These are phyloP conservation scores for Candida mesenterica DNA, from an alignment of 1,139 yeast genomes.

Conservation along the genomic window DNA sequence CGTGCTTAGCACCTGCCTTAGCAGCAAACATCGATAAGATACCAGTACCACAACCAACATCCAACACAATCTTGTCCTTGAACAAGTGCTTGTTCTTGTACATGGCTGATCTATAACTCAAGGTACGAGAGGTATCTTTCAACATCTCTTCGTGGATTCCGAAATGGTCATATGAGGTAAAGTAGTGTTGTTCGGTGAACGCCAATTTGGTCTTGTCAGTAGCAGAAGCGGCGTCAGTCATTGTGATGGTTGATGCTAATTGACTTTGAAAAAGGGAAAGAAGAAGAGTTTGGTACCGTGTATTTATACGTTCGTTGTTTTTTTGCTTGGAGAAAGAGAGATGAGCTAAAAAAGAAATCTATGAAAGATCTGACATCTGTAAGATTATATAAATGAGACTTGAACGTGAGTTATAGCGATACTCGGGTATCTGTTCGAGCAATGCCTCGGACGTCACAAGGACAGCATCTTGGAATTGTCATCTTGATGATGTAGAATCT, in stretches of 20 bases:
- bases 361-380: background rate
- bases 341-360: background rate
- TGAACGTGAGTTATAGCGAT: no score
- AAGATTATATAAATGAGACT: no score
- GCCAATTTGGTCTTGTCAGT: constrained; percentile 56
- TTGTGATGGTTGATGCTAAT: no score
- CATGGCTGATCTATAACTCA: constrained; percentile 90
- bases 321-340: background rate
- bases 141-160: constrained; percentile 99
- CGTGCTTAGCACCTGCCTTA: constrained; percentile 95
- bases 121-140: constrained; percentile 90
- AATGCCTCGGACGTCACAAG: no score
- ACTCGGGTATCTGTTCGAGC: no score
- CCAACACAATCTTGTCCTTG: constrained; percentile 92
- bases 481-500: no score
- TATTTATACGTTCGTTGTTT: background rate
- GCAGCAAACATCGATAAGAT: constrained; percentile 98
- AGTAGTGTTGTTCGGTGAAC: constrained; percentile 84
- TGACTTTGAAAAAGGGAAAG: background rate
- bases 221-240: constrained; percentile 25
- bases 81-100: constrained; percentile 85
- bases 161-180: constrained; percentile 92
- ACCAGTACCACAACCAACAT: constrained; percentile 99
- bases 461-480: no score
- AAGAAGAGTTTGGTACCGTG: constrained; percentile 3